A percentile compares a stretch with the other conserved stretches of the same genome.
Conservation (phyloP, 1,284 basidiomycete genomes). For the Pseudozyma thailandica region DNA sequence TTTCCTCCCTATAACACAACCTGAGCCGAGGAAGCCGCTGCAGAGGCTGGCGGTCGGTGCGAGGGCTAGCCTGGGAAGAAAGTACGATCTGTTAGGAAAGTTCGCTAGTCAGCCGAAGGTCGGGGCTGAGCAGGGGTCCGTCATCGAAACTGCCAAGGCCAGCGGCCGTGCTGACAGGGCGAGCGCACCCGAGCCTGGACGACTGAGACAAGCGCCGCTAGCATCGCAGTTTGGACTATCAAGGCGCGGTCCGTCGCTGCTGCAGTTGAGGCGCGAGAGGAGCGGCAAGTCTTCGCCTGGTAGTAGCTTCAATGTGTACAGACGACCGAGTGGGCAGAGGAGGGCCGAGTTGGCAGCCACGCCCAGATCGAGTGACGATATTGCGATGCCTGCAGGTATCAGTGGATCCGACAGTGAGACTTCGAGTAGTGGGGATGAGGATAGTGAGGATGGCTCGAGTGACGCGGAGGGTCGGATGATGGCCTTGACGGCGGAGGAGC, state of each 20-base stretch:
- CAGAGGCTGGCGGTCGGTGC: conserved; percentile 24
- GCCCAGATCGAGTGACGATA: conserved; percentile 41
- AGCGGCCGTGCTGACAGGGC: conserved; percentile 4
- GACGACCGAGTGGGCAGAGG: conserved; percentile 12
- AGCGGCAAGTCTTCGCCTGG: conserved; percentile 20
- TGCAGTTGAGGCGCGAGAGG: conserved; percentile 25
- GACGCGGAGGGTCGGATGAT: conserved; percentile 10
- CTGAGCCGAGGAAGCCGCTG: conserved; percentile 29
- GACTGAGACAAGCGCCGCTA: not conserved
- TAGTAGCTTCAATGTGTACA: not conserved
- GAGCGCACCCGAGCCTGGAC: conserved; percentile 3
- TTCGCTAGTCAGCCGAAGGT: conserved; percentile 39
- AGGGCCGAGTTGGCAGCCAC: conserved; percentile 22
- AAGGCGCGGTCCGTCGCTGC: conserved; percentile 24
- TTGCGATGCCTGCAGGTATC: conserved; percentile 7
- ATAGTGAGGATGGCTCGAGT: conserved; percentile 21
- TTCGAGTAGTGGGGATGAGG: conserved; percentile 19
- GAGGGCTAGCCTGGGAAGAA: conserved; percentile 26
- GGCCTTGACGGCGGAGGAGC: conserved; percentile 14
- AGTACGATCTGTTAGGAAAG: conserved; percentile 46
- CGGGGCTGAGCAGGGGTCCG: conserved; percentile 9
- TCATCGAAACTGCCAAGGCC: conserved; percentile 5
- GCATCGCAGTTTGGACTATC: conserved; percentile 8
- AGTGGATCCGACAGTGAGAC: conserved; percentile 17
- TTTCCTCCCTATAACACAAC: conserved; percentile 30